Evolutionary conservation across 768 basidiomycete species (phyloP).

Genomic region (Gloeopeniophorella convolvens): DNA sequence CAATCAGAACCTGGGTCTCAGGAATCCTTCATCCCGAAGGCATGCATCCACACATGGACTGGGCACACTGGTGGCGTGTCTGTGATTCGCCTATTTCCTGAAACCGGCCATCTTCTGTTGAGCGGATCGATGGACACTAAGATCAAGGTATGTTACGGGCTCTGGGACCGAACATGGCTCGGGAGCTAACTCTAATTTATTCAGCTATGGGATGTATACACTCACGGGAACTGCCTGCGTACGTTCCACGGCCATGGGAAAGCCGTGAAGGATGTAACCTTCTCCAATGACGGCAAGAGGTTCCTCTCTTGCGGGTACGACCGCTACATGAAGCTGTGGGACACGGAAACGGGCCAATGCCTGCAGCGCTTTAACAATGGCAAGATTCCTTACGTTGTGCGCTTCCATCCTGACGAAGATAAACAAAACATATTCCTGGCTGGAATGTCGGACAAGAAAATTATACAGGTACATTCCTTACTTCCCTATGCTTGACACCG

Average conservation of each 20-base stretch:
- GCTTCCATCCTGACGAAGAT: conserved; percentile 93
- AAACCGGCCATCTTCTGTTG: conserved; percentile 87
- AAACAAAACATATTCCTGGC: conserved; percentile 96
- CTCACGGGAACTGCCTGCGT: conserved; percentile 90
- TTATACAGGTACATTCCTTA: conserved; percentile 70
- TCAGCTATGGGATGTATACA: conserved; percentile 97
- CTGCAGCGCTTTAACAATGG: conserved; percentile 95
- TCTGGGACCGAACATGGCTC: background rate
- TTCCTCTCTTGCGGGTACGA: conserved; percentile 95
- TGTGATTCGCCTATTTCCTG: conserved; percentile 88
- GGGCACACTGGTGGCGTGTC: conserved; percentile 96
- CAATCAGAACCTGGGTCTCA: conserved; percentile 73
- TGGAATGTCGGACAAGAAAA: conserved; percentile 99
- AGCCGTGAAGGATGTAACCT: conserved; percentile 93
- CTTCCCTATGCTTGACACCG: conserved; percentile 6
- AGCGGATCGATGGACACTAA: conserved; percentile 98
- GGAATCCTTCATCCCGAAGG: conserved; percentile 92
- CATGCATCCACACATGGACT: conserved; percentile 96
- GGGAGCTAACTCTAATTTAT: conserved; percentile 10
- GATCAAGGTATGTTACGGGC: conserved; percentile 64
- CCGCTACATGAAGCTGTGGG: conserved; percentile 98
- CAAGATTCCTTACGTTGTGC: conserved; percentile 92
- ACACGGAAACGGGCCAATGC: conserved; percentile 98
- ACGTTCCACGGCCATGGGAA: conserved; percentile 97
- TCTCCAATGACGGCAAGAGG: conserved; percentile 85